Base-by-base conservation (phyloP, 148 eudicot species). In the Fagopyrum esculentum region DNA sequence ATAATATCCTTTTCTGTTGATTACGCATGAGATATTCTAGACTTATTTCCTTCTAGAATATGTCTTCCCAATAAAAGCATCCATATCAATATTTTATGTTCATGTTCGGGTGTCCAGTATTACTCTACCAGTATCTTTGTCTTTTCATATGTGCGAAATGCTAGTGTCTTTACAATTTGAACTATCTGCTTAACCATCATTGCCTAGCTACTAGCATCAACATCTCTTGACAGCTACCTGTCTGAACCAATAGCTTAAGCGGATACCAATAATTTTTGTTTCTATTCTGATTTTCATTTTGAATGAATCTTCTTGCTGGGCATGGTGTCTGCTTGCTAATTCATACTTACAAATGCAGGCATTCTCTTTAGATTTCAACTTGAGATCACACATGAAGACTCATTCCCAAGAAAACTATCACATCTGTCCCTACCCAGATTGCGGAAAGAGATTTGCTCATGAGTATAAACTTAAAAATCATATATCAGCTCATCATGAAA, bases 381-480 rank as follows among this genome's bases (percentile, higher is more conserved):
- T 95, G 74, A 92, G 93, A 87, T 95, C 98, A 64, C 97, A 95
- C 76, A 89, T 95, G 97, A 95, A 91, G 83, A 95, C 98, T 48
- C 98, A 95, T 85, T 91, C 98, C 68, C 98, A 95, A 79, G 98
- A 92, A 80, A 95, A 95, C 80, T 95, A 95, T 83, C 97, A 95
- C 79, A 82, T 89, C 69, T 95, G 98, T 81, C 98, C 97, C 6
- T 92, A 89, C 72, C 78, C 86, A 77, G 98, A 95, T 48, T 95
- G 98, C 81, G 96, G 93, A 64, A 95, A 95, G 91, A 87, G 97
- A 87, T 95, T 87, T 74, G 97, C 98, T 52, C 97, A 95, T 30
- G 98, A 95, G 78, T 90, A 95, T 81, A 95, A 95, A 81, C 91
- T 95, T 11, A 95, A 86, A 87, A 95, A 95, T 82, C 98, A 95